Percentiles rank a stretch among this genome's conserved stretches.
Conservation (phyloP, 306 rosid species). For the Cucurbita argyrosperma region DNA sequence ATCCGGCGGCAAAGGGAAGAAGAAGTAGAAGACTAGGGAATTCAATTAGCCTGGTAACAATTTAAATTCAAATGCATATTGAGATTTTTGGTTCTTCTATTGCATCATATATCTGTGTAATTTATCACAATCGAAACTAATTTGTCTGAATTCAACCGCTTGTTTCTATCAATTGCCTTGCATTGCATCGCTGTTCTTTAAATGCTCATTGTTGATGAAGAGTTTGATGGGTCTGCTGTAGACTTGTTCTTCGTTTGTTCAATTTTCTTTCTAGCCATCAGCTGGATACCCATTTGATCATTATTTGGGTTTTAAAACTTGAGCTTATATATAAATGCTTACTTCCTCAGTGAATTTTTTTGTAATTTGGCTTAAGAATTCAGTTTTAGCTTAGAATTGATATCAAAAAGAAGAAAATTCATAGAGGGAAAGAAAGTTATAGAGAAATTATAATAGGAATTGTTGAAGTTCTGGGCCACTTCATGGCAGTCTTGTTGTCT, state of each 20-base stretch:
- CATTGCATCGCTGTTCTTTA: background rate
- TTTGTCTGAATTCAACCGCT: background rate
- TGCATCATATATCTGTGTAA: background rate
- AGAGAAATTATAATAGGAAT: too few relatives aligned
- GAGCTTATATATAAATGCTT: too few relatives aligned
- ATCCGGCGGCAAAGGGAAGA: conserved; percentile 50
- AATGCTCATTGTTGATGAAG: background rate
- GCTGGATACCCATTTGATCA: too few relatives aligned
- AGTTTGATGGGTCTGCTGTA: background rate
- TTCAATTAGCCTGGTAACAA: background rate
- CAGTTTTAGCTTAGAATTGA: too few relatives aligned
- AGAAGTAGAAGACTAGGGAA: conserved; percentile 25
- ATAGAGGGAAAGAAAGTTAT: too few relatives aligned
- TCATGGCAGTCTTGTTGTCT: too few relatives aligned
- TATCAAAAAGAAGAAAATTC: too few relatives aligned
- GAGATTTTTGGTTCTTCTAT: background rate
- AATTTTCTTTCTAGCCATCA: too few relatives aligned
- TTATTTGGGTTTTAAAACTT: too few relatives aligned
- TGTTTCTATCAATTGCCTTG: background rate
- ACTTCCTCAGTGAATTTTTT: too few relatives aligned
- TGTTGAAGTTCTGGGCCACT: too few relatives aligned
- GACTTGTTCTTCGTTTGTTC: background rate
- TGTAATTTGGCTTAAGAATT: too few relatives aligned
- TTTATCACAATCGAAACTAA: background rate
- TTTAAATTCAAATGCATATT: background rate